phyloP scores from a whole-genome alignment of 495 filamentous ascomycete species.

The Talaromyces liani region DNA sequence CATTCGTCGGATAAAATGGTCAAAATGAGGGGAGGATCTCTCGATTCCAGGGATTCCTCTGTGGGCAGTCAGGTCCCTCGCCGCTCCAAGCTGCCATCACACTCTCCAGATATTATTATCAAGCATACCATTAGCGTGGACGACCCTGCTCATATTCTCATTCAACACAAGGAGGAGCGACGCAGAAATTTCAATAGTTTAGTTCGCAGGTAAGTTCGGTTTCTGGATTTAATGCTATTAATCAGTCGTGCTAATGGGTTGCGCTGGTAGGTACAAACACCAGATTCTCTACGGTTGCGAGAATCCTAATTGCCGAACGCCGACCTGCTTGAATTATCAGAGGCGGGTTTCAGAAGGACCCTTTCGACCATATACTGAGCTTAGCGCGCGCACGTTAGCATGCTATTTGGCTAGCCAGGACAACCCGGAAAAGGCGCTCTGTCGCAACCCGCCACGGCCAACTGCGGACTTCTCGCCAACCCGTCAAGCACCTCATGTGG shows the following conservation, averaged over 20 bases:
- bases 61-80: slow-evolving; percentile 24
- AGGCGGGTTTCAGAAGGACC: slow-evolving; percentile 58
- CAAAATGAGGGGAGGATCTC: slow-evolving; percentile 40
- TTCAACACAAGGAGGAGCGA: slow-evolving; percentile 43
- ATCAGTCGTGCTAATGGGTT: slow-evolving; percentile 8
- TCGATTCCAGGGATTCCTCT: slow-evolving; percentile 26
- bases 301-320: slow-evolving; percentile 58
- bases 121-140: slow-evolving; percentile 43
- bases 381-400: slow-evolving; percentile 70
- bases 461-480: slow-evolving; percentile 23
- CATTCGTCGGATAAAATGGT: slow-evolving; percentile 25
- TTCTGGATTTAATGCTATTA: neutral
- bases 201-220: slow-evolving; percentile 38
- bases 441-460: slow-evolving; percentile 44
- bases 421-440: slow-evolving; percentile 67
- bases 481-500: slow-evolving; percentile 7
- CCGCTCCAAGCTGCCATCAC: slow-evolving; percentile 39
- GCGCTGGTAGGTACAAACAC: slow-evolving; percentile 57
- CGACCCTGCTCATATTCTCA: slow-evolving; percentile 36
- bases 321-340: slow-evolving; percentile 75
- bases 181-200: slow-evolving; percentile 44
- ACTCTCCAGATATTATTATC: slow-evolving; percentile 39
- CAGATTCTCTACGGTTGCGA: slow-evolving; percentile 82
- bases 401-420: slow-evolving; percentile 72
- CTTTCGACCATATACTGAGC: slow-evolving; percentile 61